Percentiles rank a stretch among this genome's conserved stretches.
phyloP scores from a whole-genome alignment of 1,139 yeast species.

The Suhomyces taliae region DNA sequence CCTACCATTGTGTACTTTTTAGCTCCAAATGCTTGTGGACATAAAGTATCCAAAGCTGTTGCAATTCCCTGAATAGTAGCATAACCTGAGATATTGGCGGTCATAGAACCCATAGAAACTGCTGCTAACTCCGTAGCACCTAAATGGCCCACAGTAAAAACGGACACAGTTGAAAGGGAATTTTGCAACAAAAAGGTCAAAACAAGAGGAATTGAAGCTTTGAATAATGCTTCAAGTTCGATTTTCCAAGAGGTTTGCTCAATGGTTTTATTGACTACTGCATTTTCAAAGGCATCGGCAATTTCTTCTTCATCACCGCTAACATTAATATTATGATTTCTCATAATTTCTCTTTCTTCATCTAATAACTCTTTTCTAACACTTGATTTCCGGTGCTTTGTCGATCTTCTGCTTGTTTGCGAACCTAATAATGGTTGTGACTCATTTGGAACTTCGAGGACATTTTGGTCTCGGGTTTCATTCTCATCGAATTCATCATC shows the following conservation, averaged over 20 bases:
- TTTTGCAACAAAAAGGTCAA: conserved; percentile 55
- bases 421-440: conserved; percentile 15
- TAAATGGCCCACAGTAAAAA: conserved; percentile 58
- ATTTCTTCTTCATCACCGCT: conserved; percentile 30
- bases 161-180: conserved; percentile 57
- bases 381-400: conserved; percentile 24
- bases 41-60: conserved; percentile 81
- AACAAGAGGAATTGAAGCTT: conserved; percentile 53
- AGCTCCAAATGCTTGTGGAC: conserved; percentile 68
- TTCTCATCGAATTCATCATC: conserved; percentile 11
- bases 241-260: conserved; percentile 25
- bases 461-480: conserved; percentile 7
- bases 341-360: conserved; percentile 40
- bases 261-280: conserved; percentile 29
- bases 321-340: conserved; percentile 28
- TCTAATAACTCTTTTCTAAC: conserved; percentile 29
- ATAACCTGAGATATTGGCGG: conserved; percentile 59
- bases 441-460: conserved; percentile 18
- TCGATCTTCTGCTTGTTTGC: not conserved
- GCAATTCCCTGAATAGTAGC: conserved; percentile 64
- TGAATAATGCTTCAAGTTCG: conserved; percentile 43
- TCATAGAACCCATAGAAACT: conserved; percentile 63
- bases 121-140: conserved; percentile 62
- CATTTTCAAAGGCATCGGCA: conserved; percentile 38
- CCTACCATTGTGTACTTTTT: conserved; percentile 54